Evolutionary conservation across 2,329 filamentous ascomycete genomes (phyloP).

Genomic region (Thelonectria rubi): DNA sequence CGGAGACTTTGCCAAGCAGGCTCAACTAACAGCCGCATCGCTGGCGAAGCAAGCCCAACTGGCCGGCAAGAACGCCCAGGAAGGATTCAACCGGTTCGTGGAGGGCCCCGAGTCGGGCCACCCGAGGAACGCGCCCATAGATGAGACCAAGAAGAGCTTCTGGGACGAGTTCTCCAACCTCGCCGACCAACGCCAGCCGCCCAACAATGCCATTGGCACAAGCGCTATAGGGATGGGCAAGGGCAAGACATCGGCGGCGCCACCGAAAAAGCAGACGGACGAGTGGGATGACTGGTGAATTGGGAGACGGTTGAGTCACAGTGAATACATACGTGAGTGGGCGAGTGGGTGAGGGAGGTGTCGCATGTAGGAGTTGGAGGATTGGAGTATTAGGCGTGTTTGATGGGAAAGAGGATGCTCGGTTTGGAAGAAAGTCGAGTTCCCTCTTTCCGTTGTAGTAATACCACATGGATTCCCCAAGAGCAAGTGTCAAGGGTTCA

Average conservation of each 20-base stretch:
- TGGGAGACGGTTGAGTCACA: neutral
- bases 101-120: slow-evolving; percentile 68
- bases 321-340: slow-evolving; percentile 10
- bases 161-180: slow-evolving; percentile 89
- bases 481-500: neutral
- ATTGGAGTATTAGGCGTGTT: slow-evolving; percentile 43
- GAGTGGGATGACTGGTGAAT: slow-evolving; percentile 72
- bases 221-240: slow-evolving; percentile 67
- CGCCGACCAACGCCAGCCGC: slow-evolving; percentile 63
- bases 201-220: slow-evolving; percentile 64
- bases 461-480: slow-evolving; percentile 22
- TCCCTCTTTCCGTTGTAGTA: slow-evolving; percentile 22
- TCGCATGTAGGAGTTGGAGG: slow-evolving; percentile 38
- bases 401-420: slow-evolving; percentile 30
- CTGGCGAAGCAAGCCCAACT: slow-evolving; percentile 72
- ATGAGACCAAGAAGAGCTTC: slow-evolving; percentile 80
- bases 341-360: neutral
- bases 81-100: slow-evolving; percentile 86
- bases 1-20: slow-evolving; percentile 77
- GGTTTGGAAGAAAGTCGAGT: slow-evolving; percentile 19
- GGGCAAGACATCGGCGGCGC: slow-evolving; percentile 44
- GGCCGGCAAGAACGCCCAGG: slow-evolving; percentile 78
- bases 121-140: slow-evolving; percentile 53
- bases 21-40: slow-evolving; percentile 69
- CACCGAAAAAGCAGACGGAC: slow-evolving; percentile 58